A percentile compares a stretch with the other conserved stretches of the same genome.
Conservation (phyloP, 129 eudicot genomes). For the Ambrosia artemisiifolia region DNA sequence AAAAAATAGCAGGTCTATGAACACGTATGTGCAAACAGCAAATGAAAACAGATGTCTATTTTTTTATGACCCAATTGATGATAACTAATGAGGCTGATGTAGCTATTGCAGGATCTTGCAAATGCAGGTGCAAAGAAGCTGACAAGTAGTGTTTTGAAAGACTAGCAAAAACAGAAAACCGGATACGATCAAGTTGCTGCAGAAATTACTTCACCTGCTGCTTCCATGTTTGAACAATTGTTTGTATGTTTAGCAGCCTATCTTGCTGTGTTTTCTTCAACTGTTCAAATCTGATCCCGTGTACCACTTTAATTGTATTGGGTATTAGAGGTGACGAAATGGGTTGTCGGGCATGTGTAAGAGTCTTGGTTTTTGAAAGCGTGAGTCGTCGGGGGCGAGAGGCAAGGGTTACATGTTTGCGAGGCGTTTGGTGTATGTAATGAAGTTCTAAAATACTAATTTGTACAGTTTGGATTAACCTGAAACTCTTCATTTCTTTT, state of each 20-base stretch:
- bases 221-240: conserved; percentile 51
- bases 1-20: no score
- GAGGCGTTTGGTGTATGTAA: no score
- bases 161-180: conserved; percentile 64
- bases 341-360: no score
- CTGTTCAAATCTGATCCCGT: neutral
- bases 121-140: conserved; percentile 95
- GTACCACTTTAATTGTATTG: no score
- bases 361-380: no score
- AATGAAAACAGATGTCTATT: neutral
- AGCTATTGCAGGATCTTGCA: conserved; percentile 73
- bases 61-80: neutral
- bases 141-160: conserved; percentile 82
- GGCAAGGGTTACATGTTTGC: no score
- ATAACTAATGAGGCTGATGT: neutral
- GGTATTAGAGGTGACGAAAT: no score
- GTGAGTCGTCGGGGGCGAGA: no score
- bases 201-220: conserved; percentile 56
- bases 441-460: no score
- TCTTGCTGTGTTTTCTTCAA: neutral
- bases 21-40: neutral
- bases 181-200: conserved; percentile 78
- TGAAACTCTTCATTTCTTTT: no score
- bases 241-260: conserved; percentile 9
- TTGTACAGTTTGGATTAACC: no score